These are phyloP conservation scores for Calamus simplicifolius DNA, from an alignment of 176 grass and related monocot species.

Conservation along the genomic window DNA sequence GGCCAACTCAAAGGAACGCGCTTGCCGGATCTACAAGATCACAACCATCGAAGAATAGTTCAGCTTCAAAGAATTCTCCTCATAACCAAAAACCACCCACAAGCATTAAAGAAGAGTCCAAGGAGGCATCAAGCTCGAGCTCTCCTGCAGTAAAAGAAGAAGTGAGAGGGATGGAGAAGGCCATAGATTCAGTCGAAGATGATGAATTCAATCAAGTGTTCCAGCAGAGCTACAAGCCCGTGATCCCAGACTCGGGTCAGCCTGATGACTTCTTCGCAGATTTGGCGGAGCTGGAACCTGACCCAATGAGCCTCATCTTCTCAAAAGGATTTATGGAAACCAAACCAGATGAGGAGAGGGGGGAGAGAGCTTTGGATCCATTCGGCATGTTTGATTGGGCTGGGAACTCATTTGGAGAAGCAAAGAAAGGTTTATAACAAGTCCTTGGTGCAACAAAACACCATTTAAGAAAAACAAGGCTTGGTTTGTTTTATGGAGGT, in stretches of 20 bases:
- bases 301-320: slow-evolving; percentile 32
- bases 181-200: background rate
- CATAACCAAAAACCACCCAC: background rate
- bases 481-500: background rate
- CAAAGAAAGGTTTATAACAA: slow-evolving; percentile 9
- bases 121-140: background rate
- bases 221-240: slow-evolving; percentile 10
- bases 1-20: slow-evolving; percentile 85
- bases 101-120: background rate
- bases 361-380: slow-evolving; percentile 27
- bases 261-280: slow-evolving; percentile 24
- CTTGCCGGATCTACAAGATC: slow-evolving; percentile 75
- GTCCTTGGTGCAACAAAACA: slow-evolving; percentile 1
- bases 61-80: background rate
- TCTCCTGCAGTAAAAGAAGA: slow-evolving; percentile 7
- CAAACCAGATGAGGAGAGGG: slow-evolving; percentile 21
- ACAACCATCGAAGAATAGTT: background rate
- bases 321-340: slow-evolving; percentile 10
- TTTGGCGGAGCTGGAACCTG: slow-evolving; percentile 13
- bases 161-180: background rate
- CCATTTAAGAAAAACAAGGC: too few species aligned
- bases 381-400: slow-evolving; percentile 49
- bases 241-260: slow-evolving; percentile 18
- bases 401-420: slow-evolving; percentile 3
- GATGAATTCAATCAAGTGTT: background rate